Evolutionary conservation across 345 rosid species (phyloP), one percentile per base, ranked within the genome.

Genomic region (Firmiana major): DNA sequence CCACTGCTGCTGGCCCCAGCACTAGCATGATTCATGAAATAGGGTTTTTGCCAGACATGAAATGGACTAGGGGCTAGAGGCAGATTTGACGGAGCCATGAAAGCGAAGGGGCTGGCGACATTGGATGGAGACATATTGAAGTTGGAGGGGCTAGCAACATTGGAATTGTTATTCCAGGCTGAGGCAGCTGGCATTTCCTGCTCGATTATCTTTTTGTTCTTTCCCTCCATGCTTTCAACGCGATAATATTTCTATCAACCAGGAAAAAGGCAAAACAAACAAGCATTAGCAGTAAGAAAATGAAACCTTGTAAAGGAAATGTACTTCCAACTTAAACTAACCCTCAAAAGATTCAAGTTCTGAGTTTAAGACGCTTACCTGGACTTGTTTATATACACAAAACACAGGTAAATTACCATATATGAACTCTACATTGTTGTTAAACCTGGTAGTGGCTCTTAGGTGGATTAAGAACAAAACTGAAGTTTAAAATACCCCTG

Each of bases 11-110:
- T 31, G 42, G 31, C 54, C 8, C 54, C 63, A 38, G 19, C 55
- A 10, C 1, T 65, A 49, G 10, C 57, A 17, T 31, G 16, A 57
- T 22, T 46, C 84, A 60, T 38, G 66, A 28, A 54, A 59, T 26
- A 21, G 62, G 82, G 81, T 48, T 73, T 81, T 31, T 40, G 66
- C 77, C 59, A 58, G 1, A 2, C 78, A 12, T 74, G 82, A 70
- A 54, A 60, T 36, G 82, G 28, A 26, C 6, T 11, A 0, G 78
- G 48, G 3, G 59, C 67, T 21, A 46, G 36, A 72, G 82, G 70
- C 21, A 38, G 71, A 12, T 36, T 22, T n/a, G 51, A 6, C 13
- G 36, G 76, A 6, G 31, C 5, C 76, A 73, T 10, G 31, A 2
- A 12, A 13, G 38, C 1, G 49, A 73, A 57, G 19, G 16, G 17